Evolutionary conservation across 208 protist species (phyloP).

Genomic region (Trypanosoma lewisi): DNA sequence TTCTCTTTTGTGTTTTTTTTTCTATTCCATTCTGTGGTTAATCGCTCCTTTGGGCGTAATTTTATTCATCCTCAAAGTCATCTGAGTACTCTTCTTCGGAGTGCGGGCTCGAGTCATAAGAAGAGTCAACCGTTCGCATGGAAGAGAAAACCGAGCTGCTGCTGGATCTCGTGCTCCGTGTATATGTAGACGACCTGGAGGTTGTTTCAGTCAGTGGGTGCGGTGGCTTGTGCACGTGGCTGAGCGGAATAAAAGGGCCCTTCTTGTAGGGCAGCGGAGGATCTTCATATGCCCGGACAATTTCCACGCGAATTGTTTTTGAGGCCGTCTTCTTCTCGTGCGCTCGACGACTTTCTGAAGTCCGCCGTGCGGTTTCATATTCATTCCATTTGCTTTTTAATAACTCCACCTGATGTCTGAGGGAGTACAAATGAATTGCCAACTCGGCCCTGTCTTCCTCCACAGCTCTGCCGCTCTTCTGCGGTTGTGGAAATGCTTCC

Average conservation of each 20-base stretch:
- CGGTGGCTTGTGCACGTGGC: neutral
- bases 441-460: slow-evolving; percentile 46
- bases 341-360: slow-evolving; percentile 16
- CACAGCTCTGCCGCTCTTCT: slow-evolving; percentile 4
- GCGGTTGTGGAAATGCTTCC: slow-evolving; percentile 21
- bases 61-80: slow-evolving; percentile 18
- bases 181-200: neutral
- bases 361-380: slow-evolving; percentile 26
- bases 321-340: slow-evolving; percentile 11
- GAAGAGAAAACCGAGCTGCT: neutral
- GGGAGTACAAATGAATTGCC: slow-evolving; percentile 51
- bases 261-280: slow-evolving; percentile 59
- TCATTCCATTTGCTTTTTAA: slow-evolving; percentile 28
- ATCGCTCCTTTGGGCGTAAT: too few relatives aligned
- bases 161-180: slow-evolving; percentile 1
- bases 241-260: slow-evolving; percentile 30
- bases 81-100: slow-evolving; percentile 3
- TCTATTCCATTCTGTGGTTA: too few relatives aligned
- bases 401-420: slow-evolving; percentile 42
- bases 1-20: too few relatives aligned
- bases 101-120: neutral
- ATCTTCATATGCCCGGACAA: slow-evolving; percentile 56
- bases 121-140: neutral
- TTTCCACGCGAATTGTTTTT: slow-evolving; percentile 38
- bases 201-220: neutral